A percentile compares a stretch with the other conserved stretches of the same genome.
Conservation (phyloP, 306 rosid genomes). For the Pachyrhizus erosus region DNA sequence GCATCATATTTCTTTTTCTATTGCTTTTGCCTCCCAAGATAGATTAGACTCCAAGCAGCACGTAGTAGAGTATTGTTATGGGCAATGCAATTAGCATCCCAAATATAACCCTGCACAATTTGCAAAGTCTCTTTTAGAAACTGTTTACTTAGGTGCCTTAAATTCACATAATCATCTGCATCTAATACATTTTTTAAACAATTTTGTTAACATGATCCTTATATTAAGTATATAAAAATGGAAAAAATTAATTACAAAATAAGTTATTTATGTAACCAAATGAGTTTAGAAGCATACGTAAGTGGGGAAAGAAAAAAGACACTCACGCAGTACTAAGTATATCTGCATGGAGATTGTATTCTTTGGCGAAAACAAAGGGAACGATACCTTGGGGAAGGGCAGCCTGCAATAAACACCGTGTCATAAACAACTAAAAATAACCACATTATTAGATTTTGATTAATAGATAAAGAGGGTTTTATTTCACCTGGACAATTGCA, state of each 20-base stretch:
- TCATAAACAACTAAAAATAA: slow-evolving; percentile 11
- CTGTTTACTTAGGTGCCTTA: not conserved
- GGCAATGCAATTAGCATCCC: slow-evolving; percentile 92
- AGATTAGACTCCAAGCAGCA: slow-evolving; percentile 70
- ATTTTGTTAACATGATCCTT: not conserved
- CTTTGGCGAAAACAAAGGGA: slow-evolving; percentile 93
- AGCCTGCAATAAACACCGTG: slow-evolving; percentile 53
- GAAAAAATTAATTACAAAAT: too few species aligned
- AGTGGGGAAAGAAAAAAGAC: not conserved
- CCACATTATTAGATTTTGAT: not conserved
- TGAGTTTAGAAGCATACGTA: too few species aligned
- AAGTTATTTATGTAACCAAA: too few species aligned
- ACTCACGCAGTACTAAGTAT: slow-evolving; percentile 95
- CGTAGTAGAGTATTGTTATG: slow-evolving; percentile 78
- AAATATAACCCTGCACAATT: slow-evolving; percentile 77
- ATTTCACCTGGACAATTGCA: slow-evolving; percentile 80
- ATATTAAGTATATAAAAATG: not conserved
- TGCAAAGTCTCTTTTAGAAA: slow-evolving; percentile 2
- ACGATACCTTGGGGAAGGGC: slow-evolving; percentile 97
- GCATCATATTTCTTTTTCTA: slow-evolving; percentile 6
- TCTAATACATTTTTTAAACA: not conserved
- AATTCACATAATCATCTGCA: not conserved
- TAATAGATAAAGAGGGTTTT: not conserved
- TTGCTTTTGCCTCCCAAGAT: slow-evolving; percentile 37
- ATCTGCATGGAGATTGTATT: slow-evolving; percentile 87